These are phyloP conservation scores for Austropuccinia psidii DNA, from an alignment of 1,284 basidiomycete species.

Conservation along the genomic window DNA sequence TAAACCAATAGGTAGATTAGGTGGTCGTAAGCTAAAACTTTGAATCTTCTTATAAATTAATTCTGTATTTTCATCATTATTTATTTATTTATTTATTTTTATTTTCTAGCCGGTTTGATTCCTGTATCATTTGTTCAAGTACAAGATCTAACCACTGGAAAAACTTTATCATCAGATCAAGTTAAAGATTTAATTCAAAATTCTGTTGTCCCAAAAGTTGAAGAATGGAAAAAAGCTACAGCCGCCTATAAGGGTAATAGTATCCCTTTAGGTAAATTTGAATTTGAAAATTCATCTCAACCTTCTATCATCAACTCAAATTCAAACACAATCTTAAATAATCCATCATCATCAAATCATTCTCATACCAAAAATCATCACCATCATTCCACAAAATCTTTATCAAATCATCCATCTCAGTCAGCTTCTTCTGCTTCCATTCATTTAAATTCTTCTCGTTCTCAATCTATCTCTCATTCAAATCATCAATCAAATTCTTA, in stretches of 20 bases:
- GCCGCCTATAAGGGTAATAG: slow-evolving; percentile 91
- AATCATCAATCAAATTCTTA: not conserved
- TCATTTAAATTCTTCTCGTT: slow-evolving; percentile 12
- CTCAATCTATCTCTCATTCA: not conserved
- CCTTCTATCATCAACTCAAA: not conserved
- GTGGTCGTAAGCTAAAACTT: slow-evolving; percentile 56
- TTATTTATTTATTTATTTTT: not conserved
- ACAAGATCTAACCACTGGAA: slow-evolving; percentile 76
- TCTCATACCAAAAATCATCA: slow-evolving; percentile 44
- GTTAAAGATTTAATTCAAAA: slow-evolving; percentile 70
- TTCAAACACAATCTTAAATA: not conserved
- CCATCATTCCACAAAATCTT: no score
- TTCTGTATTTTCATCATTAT: not conserved
- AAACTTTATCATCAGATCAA: slow-evolving; percentile 50
- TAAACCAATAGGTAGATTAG: slow-evolving; percentile 88
- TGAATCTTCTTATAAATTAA: not conserved
- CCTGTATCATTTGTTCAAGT: slow-evolving; percentile 95
- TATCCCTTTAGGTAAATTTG: slow-evolving; percentile 85
- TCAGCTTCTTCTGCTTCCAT: not conserved
- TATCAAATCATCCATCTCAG: slow-evolving; percentile 26
- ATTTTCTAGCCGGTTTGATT: slow-evolving; percentile 64
- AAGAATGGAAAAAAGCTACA: slow-evolving; percentile 96
- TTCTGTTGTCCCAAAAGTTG: slow-evolving; percentile 82
- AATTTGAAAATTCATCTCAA: slow-evolving; percentile 50
- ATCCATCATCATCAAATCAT: slow-evolving; percentile 43